Conservation (phyloP, 169 alveolate genomes). For the Plasmodium knowlesi region DNA sequence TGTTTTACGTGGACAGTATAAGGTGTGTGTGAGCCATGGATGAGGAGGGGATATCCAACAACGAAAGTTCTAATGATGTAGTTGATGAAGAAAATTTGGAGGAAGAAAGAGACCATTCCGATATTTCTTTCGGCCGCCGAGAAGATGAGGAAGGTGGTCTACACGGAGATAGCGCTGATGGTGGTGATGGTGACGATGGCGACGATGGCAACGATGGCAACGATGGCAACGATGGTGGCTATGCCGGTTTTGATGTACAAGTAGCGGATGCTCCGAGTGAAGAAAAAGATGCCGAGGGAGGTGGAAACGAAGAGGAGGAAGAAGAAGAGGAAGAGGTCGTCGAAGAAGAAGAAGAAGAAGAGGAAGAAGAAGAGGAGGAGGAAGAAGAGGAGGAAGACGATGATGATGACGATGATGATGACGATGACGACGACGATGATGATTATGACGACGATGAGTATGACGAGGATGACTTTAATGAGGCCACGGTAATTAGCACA, state of each 20-base stretch:
- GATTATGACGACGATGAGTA: constrained; percentile 63
- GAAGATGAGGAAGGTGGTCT: neutral
- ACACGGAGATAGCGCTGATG: neutral
- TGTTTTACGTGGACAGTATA: neutral
- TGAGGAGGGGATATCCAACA: constrained; percentile 32
- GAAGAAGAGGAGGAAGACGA: constrained; percentile 45
- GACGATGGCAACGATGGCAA: neutral
- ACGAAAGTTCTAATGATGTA: constrained; percentile 20
- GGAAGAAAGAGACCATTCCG: constrained; percentile 15
- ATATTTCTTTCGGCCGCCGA: neutral
- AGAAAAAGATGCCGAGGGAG: constrained; percentile 4
- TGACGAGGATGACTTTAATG: constrained; percentile 73
- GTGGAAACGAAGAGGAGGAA: constrained; percentile 24
- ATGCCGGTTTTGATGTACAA: neutral
- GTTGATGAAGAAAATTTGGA: constrained; percentile 36
- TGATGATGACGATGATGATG: constrained; percentile 59
- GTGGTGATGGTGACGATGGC: neutral
- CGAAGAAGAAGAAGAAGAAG: constrained; percentile 61
- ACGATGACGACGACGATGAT: constrained; percentile 62
- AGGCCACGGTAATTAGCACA: constrained; percentile 52
- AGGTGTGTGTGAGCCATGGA: neutral
- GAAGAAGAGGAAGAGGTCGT: constrained; percentile 52
- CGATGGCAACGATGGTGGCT: neutral
- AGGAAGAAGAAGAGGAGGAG: constrained; percentile 50
- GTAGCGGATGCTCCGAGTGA: neutral